Base-by-base conservation (phyloP, 805 yeast species). In the Metschnikowia continentalis region DNA sequence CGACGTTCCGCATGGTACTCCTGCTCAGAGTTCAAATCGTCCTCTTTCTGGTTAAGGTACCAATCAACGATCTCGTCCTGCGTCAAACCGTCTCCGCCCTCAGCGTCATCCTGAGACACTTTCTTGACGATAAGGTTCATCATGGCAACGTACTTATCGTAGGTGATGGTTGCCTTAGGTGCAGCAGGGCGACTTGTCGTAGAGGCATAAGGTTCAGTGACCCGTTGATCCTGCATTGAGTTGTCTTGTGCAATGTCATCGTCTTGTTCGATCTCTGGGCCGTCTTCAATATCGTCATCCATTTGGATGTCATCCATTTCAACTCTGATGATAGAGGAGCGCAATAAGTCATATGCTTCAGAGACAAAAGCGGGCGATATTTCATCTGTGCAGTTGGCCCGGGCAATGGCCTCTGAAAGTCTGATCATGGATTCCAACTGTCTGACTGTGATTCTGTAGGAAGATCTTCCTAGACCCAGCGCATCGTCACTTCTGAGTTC, bases 401-500 rank as follows among this genome's bases (percentile, higher is more conserved):
- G 79, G 1, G 99, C 98, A 69, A 94, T 91, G 1, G 97, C 98
- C 67, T 94, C 99, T 3, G 94, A 84, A 52, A 94, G 77, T 64
- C 99, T 81, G 58, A 94, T 86, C 90, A 91, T 81, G 48, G 94
- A 86, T 71, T 92, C 99, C 62, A 94, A 78, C 66, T 94, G 99
- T 76, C 99, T 87, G 35, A 94, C 99, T 0, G 99, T 94, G 61
- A 94, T 94, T 67, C 98, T 77, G 67, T 92, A 92, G 53, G 96
- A 86, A 47, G 90, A 82, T 64, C 92, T 78, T 19, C 88, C 87
- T 47, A 86, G 74, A 1, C 96, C 97, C 66, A 88, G 95, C 1
- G 97, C 88, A 68, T 92, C 98, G 63, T 89, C 94, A 35, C 80
- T 81, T 68, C 99, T 80, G 54, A 92, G 77, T 61, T 88, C 95